Conservation (phyloP, 225 moss, liverwort and hornwort species). For the Rhytidiadelphus loreus region DNA sequence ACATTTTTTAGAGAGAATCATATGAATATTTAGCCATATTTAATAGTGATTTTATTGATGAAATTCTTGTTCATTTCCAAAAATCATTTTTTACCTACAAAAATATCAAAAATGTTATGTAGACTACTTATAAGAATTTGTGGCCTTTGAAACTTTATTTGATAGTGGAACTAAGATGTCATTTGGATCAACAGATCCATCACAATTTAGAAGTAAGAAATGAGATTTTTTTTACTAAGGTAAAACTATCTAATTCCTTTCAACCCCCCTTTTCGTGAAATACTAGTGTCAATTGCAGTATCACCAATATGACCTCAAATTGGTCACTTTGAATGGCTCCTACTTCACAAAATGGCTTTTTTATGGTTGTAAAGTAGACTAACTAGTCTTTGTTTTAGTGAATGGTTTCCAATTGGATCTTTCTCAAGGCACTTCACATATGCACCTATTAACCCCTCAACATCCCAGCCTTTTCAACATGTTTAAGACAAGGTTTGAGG, state of each 20-base stretch:
- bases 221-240: not conserved
- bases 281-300: not conserved
- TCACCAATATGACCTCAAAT: not conserved
- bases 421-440: rapidly evolving
- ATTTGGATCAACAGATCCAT: too few species aligned
- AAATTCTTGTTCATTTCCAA: not conserved
- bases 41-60: not conserved
- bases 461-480: too few species aligned
- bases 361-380: not conserved
- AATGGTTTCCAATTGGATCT: not conserved
- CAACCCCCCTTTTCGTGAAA: rapidly evolving
- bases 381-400: not conserved
- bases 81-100: rapidly evolving
- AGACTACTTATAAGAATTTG: not conserved
- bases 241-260: rapidly evolving
- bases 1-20: not conserved
- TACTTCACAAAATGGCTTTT: not conserved
- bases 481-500: too few species aligned
- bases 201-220: not conserved
- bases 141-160: not conserved
- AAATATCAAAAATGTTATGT: rapidly evolving
- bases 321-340: rapidly evolving
- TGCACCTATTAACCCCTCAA: too few species aligned
- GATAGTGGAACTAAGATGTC: too few species aligned
- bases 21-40: not conserved